Evolutionary conservation across 177 flowering plant species (phyloP).

Genomic region (Vitis hybrid): DNA sequence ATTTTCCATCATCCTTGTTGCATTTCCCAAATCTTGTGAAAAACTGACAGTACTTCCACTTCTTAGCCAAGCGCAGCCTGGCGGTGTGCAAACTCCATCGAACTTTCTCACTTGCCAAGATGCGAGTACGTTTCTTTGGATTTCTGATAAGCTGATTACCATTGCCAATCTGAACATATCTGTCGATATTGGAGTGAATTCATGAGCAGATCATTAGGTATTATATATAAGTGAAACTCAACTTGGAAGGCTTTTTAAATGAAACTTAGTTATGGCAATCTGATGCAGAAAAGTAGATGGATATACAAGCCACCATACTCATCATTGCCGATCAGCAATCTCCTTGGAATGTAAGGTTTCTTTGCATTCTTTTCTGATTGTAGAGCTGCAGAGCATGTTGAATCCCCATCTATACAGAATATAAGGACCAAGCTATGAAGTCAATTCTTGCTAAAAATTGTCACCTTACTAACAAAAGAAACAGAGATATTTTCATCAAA

Average conservation of each 20-base stretch:
- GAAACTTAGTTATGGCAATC: not conserved
- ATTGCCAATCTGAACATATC: constrained; percentile 89
- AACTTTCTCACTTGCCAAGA: constrained; percentile 90
- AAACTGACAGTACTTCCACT: constrained; percentile 84
- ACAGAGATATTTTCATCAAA: not conserved
- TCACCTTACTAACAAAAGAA: not conserved
- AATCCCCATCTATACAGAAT: constrained; percentile 48
- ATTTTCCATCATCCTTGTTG: constrained; percentile 83
- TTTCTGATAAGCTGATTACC: constrained; percentile 93
- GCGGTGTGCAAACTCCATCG: constrained; percentile 97
- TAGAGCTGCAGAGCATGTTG: constrained; percentile 29
- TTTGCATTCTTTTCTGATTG: constrained; percentile 33
- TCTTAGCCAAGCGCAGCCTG: constrained; percentile 70
- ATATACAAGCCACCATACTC: constrained; percentile 57
- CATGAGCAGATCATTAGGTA: not conserved
- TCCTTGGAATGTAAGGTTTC: constrained; percentile 66
- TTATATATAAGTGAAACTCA: not conserved
- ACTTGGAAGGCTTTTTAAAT: not conserved
- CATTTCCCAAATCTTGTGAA: constrained; percentile 97
- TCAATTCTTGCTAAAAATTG: not conserved
- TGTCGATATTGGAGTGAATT: constrained; percentile 27
- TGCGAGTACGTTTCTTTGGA: constrained; percentile 82
- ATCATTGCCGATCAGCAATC: constrained; percentile 79
- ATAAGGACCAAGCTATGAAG: not conserved
- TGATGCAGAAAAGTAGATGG: not conserved